Base-by-base conservation (phyloP, 257 asterid species). In the Lavandula angustifolia region DNA sequence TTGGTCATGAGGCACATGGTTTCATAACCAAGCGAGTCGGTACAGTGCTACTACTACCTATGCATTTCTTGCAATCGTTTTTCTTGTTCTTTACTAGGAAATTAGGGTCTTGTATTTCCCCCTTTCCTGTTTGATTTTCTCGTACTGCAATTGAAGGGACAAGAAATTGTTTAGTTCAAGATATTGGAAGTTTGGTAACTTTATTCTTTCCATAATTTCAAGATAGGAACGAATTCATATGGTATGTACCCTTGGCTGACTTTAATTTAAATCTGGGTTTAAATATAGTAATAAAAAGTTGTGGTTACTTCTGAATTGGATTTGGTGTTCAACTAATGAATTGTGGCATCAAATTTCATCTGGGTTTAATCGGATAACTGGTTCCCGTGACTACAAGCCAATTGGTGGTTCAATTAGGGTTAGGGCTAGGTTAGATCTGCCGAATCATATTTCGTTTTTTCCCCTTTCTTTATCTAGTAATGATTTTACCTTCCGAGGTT, bases 351-450 rank as follows among this genome's bases (percentile, higher is more conserved):
- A 18, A 49, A 34, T 43, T 27, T 2, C 53, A 37, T 33, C 22
- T 43, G 55, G 63, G 56, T 33, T 3, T 40, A 44, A 54, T 59
- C 51, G 60, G 53, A 57, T 6, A 51, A 61, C 18, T 49, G 50
- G 66, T 31, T 67, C 54, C 56, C 69, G 64, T 40, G 58, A 14
- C 49, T 34, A 22, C 50, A 32, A 58, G 72, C 32, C 58, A 49
- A 69, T 49, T 64, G 76, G 65, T 37, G 33, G 75, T 78, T 71
- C 49, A 61, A 70, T 72, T 76, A 67, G 85, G 82, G 74, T 78
- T 75, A 69, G 75, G 77, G 27, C 2, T 22, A 22, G 12, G 80
- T 70, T 69, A 60, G 88, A 80, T 80, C 88, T 73, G 83, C 56
- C 37, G 62, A 69, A 68, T 75, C 46, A 16, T 53, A 46, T 49